A percentile compares a stretch with the other conserved stretches of the same genome.
These are phyloP conservation scores for Nicotiana tabacum DNA, from an alignment of 257 asterid genomes.

Conservation along the genomic window DNA sequence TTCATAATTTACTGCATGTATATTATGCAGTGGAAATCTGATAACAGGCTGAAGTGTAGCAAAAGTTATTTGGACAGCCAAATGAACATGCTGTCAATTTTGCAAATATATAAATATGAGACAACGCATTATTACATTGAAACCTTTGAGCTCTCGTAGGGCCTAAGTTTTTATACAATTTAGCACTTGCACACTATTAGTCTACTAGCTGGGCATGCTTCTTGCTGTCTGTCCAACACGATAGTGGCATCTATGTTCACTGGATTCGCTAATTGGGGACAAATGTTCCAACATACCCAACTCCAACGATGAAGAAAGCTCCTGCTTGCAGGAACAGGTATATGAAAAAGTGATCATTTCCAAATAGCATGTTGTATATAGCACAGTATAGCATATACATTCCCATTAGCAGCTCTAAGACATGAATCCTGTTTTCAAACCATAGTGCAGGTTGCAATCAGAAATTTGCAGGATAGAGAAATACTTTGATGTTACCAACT, in stretches of 20 bases:
- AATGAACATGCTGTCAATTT: constrained; percentile 1
- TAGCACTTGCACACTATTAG: neutral
- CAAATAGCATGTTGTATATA: constrained; percentile 58
- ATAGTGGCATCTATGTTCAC: neutral
- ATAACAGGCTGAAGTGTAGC: neutral
- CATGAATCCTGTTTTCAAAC: constrained; percentile 49
- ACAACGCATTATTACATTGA: neutral
- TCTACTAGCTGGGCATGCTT: neutral
- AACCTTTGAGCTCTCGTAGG: neutral
- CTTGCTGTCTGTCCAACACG: neutral
- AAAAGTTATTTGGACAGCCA: neutral
- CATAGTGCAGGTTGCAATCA: constrained; percentile 4
- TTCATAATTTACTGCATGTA: neutral
- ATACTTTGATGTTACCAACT: neutral
- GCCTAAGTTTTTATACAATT: neutral
- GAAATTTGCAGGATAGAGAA: neutral
- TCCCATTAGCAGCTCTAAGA: constrained; percentile 71
- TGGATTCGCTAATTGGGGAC: constrained; percentile 38
- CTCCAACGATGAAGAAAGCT: constrained; percentile 70
- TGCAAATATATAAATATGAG: neutral
- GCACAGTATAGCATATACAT: constrained; percentile 81
- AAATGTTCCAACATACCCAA: constrained; percentile 67
- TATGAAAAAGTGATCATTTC: constrained; percentile 59
- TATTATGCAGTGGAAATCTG: neutral
- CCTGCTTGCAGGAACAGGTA: constrained; percentile 74